These are phyloP conservation scores for Fallopia convolvulus DNA, from an alignment of 148 eudicot species.

Conservation along the genomic window DNA sequence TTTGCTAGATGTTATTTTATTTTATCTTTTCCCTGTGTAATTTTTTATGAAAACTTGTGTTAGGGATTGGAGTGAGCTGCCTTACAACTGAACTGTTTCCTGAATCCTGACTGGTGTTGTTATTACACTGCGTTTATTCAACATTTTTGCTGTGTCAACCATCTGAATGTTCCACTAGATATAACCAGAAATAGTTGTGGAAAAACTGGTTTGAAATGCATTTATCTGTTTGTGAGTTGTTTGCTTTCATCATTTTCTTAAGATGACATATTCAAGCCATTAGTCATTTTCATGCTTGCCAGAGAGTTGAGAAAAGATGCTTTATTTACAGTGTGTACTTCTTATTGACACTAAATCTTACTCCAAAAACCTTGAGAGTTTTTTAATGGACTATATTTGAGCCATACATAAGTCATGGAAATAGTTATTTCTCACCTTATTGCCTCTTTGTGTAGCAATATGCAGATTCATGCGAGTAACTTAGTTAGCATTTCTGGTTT, in stretches of 20 bases:
- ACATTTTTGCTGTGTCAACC: not conserved
- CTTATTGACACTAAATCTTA: not conserved
- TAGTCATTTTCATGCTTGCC: not conserved
- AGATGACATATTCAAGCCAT: not conserved
- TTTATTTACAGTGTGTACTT: not conserved
- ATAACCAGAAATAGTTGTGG: not conserved
- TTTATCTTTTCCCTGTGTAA: too few species aligned
- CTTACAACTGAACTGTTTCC: too few species aligned
- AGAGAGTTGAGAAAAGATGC: not conserved
- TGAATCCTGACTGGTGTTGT: not conserved
- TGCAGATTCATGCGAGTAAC: not conserved
- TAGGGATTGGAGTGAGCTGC: too few species aligned
- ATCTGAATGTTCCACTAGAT: not conserved
- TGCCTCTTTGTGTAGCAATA: not conserved
- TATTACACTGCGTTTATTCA: not conserved
- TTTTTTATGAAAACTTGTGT: not conserved
- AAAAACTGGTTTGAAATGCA: not conserved
- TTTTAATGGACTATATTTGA: not conserved
- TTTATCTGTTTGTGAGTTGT: not conserved
- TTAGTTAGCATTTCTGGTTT: not conserved
- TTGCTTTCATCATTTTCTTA: not conserved
- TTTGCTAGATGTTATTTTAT: not conserved
- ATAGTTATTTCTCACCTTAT: not conserved
- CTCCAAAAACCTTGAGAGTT: not conserved
- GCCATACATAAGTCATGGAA: not conserved